Conservation (phyloP, 2,329 filamentous ascomycete genomes). For the Trichoderma breve region DNA sequence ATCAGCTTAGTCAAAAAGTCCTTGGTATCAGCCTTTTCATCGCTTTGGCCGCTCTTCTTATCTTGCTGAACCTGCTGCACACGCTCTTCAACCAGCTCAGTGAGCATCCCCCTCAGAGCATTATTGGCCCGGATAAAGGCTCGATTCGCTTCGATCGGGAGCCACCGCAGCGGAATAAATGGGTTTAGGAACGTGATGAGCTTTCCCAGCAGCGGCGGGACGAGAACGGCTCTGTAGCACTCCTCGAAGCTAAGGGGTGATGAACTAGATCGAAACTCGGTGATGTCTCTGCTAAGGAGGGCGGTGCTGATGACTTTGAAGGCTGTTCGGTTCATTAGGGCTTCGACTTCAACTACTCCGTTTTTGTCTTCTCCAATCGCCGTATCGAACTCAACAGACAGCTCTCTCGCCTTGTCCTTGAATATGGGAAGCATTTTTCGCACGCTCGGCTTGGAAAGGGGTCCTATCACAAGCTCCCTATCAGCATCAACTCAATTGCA, state of each 20-base stretch:
- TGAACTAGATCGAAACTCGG: not conserved
- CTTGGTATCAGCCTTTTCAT: not conserved
- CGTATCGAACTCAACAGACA: not conserved
- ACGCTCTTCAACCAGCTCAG: constrained; percentile 16
- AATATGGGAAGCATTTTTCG: constrained; percentile 14
- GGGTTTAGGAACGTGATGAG: constrained; percentile 12
- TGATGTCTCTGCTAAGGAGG: constrained; percentile 8
- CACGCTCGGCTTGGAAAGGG: constrained; percentile 7
- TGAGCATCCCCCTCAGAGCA: constrained; percentile 5
- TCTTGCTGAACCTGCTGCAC: not conserved
- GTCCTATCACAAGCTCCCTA: not conserved
- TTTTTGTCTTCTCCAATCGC: not conserved
- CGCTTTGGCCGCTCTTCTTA: not conserved
- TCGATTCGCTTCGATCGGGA: constrained; percentile 16
- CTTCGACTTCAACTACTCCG: constrained; percentile 15
- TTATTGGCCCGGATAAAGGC: constrained; percentile 5
- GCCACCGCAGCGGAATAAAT: constrained; percentile 16
- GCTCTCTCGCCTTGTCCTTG: not conserved
- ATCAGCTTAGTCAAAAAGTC: constrained; percentile 14
- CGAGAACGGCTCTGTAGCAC: constrained; percentile 11
- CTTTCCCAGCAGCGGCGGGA: constrained; percentile 5
- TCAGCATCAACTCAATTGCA: not conserved
- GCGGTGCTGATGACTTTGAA: constrained; percentile 15
- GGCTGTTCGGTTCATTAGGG: not conserved
- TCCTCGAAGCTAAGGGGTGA: constrained; percentile 16